Base-by-base conservation (phyloP, 2,329 filamentous ascomycete genomes). In the Xylaria sp. region DNA sequence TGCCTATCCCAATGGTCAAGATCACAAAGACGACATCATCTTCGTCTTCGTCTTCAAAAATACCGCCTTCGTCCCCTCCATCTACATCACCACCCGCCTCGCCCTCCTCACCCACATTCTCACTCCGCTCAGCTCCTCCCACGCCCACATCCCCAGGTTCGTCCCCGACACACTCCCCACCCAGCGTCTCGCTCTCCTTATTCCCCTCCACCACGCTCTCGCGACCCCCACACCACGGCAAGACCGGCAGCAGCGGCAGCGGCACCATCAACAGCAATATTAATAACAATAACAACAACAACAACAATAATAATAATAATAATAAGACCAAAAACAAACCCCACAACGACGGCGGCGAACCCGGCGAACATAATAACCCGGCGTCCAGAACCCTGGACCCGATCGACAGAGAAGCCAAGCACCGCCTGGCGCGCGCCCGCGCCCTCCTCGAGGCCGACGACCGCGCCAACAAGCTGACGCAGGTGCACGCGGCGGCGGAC, bases 401-500 rank as follows among this genome's bases (percentile, higher is more conserved):
- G 5, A 50, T 58, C 22, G 51, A 61, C 38, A 59, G 5, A 13
- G 61, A 59, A 0, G 61, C 61, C 0, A 55, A 47, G 11, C 22
- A 38, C 15, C 57, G 50, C 11, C 53, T 49, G 0, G 47, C 66
- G 0, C 61, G 15, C 2, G 60, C 66, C 15, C 58, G 59, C 22
- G 45, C 61, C 10, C 60, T 42, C 31, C 59, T 33, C 22, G 63
- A 47, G 42, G 62, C 62, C 29, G 58, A 64, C 39, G 45, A 55
- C 33, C 69, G 63, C 53, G 49, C 63, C 33, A 62, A 36, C 36
- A 63, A 42, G 45, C 70, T 77, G 9, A 65, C 72, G 51, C 67
- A 73, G n/a, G 50, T 65, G 1, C 73, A 71, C 69, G 54, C 66
- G 2, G 36, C 63, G 1, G 50, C 65, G 31, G 72, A 74, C 2